phyloP scores from a whole-genome alignment of 2,329 filamentous ascomycete species.

The Phialocephala subalpina region DNA sequence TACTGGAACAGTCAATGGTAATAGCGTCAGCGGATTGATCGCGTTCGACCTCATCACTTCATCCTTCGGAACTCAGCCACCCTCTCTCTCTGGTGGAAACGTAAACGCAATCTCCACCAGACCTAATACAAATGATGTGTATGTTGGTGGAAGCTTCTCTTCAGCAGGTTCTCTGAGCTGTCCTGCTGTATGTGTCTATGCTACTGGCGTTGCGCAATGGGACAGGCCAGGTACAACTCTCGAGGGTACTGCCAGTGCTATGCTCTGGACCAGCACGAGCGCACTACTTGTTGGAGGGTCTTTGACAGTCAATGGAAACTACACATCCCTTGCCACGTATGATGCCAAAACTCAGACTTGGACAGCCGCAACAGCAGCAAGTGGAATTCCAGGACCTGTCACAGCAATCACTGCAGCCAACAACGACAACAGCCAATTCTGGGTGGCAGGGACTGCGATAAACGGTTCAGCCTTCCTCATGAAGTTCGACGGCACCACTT shows the following conservation, averaged over 20 bases:
- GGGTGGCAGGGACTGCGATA: constrained; percentile 77
- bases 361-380: constrained; percentile 67
- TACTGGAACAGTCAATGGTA: constrained; percentile 71
- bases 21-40: constrained; percentile 75
- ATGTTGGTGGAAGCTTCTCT: constrained; percentile 86
- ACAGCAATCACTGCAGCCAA: constrained; percentile 79
- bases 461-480: constrained; percentile 80
- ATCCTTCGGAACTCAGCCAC: constrained; percentile 75
- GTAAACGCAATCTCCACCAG: constrained; percentile 81
- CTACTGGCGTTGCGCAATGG: constrained; percentile 77
- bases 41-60: constrained; percentile 77
- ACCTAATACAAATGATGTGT: constrained; percentile 77
- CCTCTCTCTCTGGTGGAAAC: constrained; percentile 73
- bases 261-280: constrained; percentile 79
- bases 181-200: constrained; percentile 82
- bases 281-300: constrained; percentile 81
- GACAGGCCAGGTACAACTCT: constrained; percentile 78
- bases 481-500: constrained; percentile 79
- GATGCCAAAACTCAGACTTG: constrained; percentile 73
- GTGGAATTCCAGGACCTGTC: constrained; percentile 80
- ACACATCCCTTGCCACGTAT: constrained; percentile 75
- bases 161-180: constrained; percentile 85
- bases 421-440: constrained; percentile 75
- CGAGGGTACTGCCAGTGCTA: constrained; percentile 71
- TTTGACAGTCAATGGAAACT: constrained; percentile 71